Conservation (phyloP, 2,329 filamentous ascomycete genomes). For the Colletotrichum sidae region DNA sequence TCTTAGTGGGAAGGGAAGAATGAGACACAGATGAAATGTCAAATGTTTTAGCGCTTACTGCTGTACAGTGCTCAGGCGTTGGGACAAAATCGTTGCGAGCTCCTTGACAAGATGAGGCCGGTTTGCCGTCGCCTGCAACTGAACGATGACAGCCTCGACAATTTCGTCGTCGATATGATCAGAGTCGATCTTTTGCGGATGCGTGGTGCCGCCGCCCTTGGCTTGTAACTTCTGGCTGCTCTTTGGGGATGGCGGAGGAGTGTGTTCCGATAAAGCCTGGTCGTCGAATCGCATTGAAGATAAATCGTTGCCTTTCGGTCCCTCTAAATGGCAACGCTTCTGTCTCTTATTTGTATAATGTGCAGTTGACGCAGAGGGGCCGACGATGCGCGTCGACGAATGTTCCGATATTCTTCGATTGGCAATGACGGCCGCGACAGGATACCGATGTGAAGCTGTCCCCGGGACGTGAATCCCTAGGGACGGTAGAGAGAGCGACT, state of each 20-base stretch:
- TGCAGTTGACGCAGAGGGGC: slow-evolving; percentile 40
- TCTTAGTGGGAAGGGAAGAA: slow-evolving; percentile 14
- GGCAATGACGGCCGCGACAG: slow-evolving; percentile 55
- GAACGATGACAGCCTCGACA: slow-evolving; percentile 88
- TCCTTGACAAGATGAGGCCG: slow-evolving; percentile 95
- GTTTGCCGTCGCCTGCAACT: slow-evolving; percentile 90
- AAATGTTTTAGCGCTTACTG: slow-evolving; percentile 74
- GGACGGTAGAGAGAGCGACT: slow-evolving; percentile 92
- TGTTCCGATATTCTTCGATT: slow-evolving; percentile 38
- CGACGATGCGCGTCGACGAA: slow-evolving; percentile 32
- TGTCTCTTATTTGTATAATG: slow-evolving; percentile 71
- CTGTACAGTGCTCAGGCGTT: slow-evolving; percentile 84
- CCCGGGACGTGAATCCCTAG: slow-evolving; percentile 90
- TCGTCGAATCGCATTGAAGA: slow-evolving; percentile 40
- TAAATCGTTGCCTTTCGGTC: slow-evolving; percentile 38
- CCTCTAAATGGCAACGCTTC: slow-evolving; percentile 79
- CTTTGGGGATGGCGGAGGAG: slow-evolving; percentile 65
- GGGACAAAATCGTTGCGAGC: slow-evolving; percentile 82
- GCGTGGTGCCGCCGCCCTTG: background rate
- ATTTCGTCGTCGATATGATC: slow-evolving; percentile 94
- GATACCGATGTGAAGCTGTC: slow-evolving; percentile 69
- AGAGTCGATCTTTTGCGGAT: slow-evolving; percentile 61
- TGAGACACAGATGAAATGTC: background rate
- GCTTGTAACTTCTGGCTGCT: slow-evolving; percentile 2
- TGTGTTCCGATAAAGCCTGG: slow-evolving; percentile 71